A percentile compares a stretch with the other conserved stretches of the same genome.
Conservation (phyloP, 768 basidiomycete species). For the Tephrocybe sp. region DNA sequence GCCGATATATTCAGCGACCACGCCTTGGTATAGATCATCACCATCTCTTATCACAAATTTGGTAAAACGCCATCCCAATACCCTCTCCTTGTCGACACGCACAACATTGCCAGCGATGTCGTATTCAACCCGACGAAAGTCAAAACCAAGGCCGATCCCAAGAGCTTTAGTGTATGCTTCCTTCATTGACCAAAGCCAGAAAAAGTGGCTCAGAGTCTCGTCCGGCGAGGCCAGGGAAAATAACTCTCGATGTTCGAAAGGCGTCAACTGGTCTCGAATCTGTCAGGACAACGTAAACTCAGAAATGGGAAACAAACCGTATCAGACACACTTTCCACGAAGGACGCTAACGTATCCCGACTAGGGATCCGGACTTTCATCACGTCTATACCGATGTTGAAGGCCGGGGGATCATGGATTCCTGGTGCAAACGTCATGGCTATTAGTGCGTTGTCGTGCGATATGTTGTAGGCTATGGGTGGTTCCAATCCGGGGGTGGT, state of each 20-base stretch:
- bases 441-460: conserved; percentile 74
- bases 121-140: conserved; percentile 75
- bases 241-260: conserved; percentile 37
- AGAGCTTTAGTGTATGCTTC: conserved; percentile 91
- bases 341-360: conserved; percentile 53
- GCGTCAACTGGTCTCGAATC: conserved; percentile 35
- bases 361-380: conserved; percentile 73
- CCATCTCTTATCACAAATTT: conserved; percentile 53
- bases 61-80: conserved; percentile 66
- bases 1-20: conserved; percentile 61
- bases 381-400: conserved; percentile 72
- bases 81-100: conserved; percentile 54
- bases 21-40: conserved; percentile 59
- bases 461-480: conserved; percentile 75
- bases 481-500: conserved; percentile 41
- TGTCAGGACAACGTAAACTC: conserved; percentile 2
- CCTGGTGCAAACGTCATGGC: conserved; percentile 62
- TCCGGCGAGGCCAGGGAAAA: conserved; percentile 38
- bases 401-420: conserved; percentile 44
- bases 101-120: conserved; percentile 50
- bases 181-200: conserved; percentile 88
- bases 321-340: conserved; percentile 61
- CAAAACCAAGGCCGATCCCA: conserved; percentile 79
- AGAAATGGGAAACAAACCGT: conserved; percentile 42
- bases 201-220: conserved; percentile 62